These are phyloP conservation scores for Yamadazyma kanchanaburiensis DNA, from an alignment of 1,139 yeast species.

Conservation along the genomic window DNA sequence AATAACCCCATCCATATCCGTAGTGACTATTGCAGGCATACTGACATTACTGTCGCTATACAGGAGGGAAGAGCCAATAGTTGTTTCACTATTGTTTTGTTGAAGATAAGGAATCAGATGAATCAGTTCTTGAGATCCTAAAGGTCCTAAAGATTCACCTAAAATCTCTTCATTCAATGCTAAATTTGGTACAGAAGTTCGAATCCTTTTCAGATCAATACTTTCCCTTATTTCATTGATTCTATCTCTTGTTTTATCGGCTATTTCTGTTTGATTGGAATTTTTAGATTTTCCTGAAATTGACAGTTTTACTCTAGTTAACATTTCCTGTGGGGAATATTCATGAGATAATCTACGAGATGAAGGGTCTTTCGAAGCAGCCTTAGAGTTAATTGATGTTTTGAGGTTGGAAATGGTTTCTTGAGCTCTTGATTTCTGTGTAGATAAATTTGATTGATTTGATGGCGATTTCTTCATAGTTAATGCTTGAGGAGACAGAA, in stretches of 20 bases:
- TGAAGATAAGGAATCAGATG: no score
- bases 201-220: conserved; percentile 23
- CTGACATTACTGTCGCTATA: no score
- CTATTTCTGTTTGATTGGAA: conserved; percentile 7
- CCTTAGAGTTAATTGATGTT: conserved; percentile 20
- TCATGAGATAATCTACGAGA: conserved; percentile 17
- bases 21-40: conserved; percentile 9
- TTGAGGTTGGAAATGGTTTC: conserved; percentile 24
- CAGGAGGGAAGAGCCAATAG: background rate
- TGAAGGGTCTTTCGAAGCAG: conserved; percentile 14
- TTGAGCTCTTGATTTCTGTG: conserved; percentile 14
- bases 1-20: conserved; percentile 6
- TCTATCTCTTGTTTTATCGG: conserved; percentile 11
- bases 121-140: no score
- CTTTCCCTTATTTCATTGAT: conserved; percentile 26
- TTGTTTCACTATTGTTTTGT: conserved; percentile 1
- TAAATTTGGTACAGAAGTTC: conserved; percentile 8
- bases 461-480: conserved; percentile 6
- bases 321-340: conserved; percentile 28
- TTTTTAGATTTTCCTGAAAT: conserved; percentile 20
- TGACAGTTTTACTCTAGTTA: conserved; percentile 21
- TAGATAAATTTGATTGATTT: conserved; percentile 8
- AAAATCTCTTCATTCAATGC: no score
- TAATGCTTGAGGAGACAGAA: conserved; percentile 2
- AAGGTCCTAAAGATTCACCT: no score